These are phyloP conservation scores for Pseudohyphozyma bogoriensis DNA, from an alignment of 768 basidiomycete genomes.

Conservation along the genomic window DNA sequence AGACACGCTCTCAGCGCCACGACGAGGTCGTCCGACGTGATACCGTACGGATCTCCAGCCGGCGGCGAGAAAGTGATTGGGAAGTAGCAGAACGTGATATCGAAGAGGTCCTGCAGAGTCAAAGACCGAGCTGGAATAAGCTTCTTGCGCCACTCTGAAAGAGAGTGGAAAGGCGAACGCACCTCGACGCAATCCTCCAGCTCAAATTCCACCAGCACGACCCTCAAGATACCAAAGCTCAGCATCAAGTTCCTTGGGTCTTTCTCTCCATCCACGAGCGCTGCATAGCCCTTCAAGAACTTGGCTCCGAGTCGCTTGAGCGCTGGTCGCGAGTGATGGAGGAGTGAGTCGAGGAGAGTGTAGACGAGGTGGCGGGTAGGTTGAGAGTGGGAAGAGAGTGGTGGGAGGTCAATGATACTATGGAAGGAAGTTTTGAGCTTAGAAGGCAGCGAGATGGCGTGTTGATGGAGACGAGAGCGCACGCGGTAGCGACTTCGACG, in stretches of 20 bases:
- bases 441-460: too few species aligned
- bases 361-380: constrained; percentile 72
- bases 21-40: constrained; percentile 77
- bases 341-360: constrained; percentile 63
- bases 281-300: constrained; percentile 66
- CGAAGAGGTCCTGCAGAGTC: constrained; percentile 65
- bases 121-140: too few species aligned
- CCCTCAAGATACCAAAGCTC: constrained; percentile 77
- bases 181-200: constrained; percentile 67
- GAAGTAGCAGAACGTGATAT: constrained; percentile 95
- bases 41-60: constrained; percentile 84
- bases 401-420: constrained; percentile 67
- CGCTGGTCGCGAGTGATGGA: constrained; percentile 49
- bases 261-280: constrained; percentile 87
- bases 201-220: constrained; percentile 80
- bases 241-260: constrained; percentile 88
- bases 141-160: not conserved
- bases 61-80: constrained; percentile 94
- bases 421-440: not conserved
- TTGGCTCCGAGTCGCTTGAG: constrained; percentile 21
- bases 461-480: constrained; percentile 37
- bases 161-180: not conserved
- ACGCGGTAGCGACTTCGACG: constrained; percentile 51
- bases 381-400: constrained; percentile 72
- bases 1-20: constrained; percentile 62